Base-by-base conservation (phyloP, 2,329 filamentous ascomycete genomes). In the Pseudogymnoascus sp. region DNA sequence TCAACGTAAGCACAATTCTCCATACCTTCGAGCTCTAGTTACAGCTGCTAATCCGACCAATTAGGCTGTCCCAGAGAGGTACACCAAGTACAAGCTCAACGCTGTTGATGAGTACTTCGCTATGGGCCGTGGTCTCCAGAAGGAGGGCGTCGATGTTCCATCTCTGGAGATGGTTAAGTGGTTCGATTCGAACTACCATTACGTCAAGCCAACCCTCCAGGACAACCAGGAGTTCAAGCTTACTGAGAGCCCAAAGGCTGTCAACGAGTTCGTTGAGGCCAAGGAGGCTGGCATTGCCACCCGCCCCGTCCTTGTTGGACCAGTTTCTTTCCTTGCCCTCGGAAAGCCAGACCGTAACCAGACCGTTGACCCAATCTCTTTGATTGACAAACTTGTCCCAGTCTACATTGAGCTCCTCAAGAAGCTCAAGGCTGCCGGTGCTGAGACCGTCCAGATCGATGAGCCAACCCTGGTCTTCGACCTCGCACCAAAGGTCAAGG, bases 141-240 rank as follows among this genome's bases (percentile, higher is more conserved):
- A 91, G 87, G 86, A 87, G 75, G 86, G 90, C 78, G 84, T 97
- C 72, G 95, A 99, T 79, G 95, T 97, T 70, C 91, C 93, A 72
- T 86, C 84, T 75, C 83, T 96, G 80, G 95, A 99, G 86, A 99
- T 99, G 95, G 95, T 99, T 74, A 99, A 99, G 86, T 99, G 95
- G 95, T 99, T 99, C 77, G 95, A 99, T 85, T 96, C 92, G 70
- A 99, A 99, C 89, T 99, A 99, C 88, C 95, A 97, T 86, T 99
- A 99, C 80, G 95, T 97, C 82, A 97, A 97, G 88, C 95, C 95
- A 69, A 97, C 95, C 68, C 86, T 99, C 71, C 92, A 97, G 81
- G 88, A 97, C 82, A 89, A 90, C 85, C 95, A 99, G 86, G 88
- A 85, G 75, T 99, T 99, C 88, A 93, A 89, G 81, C 91, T 99